Percentiles rank a stretch among this genome's conserved stretches.
phyloP scores from a whole-genome alignment of 2,329 filamentous ascomycete genomes.

The Colletotrichum aenigma region DNA sequence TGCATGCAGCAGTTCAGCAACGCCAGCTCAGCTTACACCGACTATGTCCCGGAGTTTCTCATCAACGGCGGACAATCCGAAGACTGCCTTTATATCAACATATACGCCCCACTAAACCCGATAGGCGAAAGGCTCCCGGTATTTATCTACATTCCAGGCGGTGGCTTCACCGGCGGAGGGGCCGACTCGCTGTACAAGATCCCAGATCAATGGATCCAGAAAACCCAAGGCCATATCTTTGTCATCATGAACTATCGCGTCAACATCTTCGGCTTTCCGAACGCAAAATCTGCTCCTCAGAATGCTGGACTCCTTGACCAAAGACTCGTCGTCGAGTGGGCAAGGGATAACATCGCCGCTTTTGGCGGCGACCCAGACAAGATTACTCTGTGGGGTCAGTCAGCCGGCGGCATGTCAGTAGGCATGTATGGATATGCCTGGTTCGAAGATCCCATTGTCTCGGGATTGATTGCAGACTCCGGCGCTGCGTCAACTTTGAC shows the following conservation, averaged over 20 bases:
- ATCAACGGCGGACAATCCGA: slow-evolving; percentile 25
- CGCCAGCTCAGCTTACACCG: slow-evolving; percentile 21
- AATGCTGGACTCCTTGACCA: slow-evolving; percentile 34
- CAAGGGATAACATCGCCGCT: slow-evolving; percentile 34
- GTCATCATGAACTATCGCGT: slow-evolving; percentile 32
- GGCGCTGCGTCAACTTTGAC: neutral
- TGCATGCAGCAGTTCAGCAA: slow-evolving; percentile 35
- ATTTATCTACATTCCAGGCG: neutral
- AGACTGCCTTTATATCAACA: slow-evolving; percentile 36
- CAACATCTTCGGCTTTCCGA: slow-evolving; percentile 33
- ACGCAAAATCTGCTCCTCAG: slow-evolving; percentile 27
- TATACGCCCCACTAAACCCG: slow-evolving; percentile 29
- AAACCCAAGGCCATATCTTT: slow-evolving; percentile 27
- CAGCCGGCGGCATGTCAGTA: neutral
- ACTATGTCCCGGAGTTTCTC: neutral
- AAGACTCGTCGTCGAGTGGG: slow-evolving; percentile 38
- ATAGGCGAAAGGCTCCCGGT: neutral
- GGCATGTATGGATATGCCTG: slow-evolving; percentile 11
- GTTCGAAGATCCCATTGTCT: neutral
- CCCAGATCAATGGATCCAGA: slow-evolving; percentile 27
- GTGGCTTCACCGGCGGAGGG: slow-evolving; percentile 1
- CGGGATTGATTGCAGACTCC: slow-evolving; percentile 6
- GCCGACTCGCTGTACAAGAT: slow-evolving; percentile 14
- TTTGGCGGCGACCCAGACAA: slow-evolving; percentile 33
- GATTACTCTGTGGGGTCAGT: slow-evolving; percentile 23